Conservation (phyloP, 2,329 filamentous ascomycete genomes). For the Tothia fuscella region DNA sequence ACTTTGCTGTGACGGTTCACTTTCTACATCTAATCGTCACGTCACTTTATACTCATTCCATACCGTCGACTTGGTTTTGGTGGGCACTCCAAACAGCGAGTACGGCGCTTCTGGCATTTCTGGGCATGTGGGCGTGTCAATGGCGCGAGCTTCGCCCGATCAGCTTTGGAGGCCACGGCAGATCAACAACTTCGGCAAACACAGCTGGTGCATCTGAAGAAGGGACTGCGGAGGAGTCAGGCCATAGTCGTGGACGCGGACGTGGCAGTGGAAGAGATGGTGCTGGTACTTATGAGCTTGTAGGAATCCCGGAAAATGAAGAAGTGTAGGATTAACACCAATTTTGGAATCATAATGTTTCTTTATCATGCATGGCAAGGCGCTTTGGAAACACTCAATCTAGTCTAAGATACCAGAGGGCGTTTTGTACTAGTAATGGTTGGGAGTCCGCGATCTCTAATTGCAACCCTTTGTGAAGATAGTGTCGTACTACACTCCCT, state of each 20-base stretch:
- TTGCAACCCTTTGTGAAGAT: too few relatives aligned
- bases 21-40: slow-evolving; percentile 68
- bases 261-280: slow-evolving; percentile 31
- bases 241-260: slow-evolving; percentile 13
- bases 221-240: slow-evolving; percentile 20
- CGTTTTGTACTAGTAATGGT: too few relatives aligned
- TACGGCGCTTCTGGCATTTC: slow-evolving; percentile 49
- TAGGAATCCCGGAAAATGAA: slow-evolving; percentile 28
- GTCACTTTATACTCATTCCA: slow-evolving; percentile 60
- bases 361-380: too few relatives aligned
- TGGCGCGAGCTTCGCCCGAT: slow-evolving; percentile 85
- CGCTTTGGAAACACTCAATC: slow-evolving; percentile 18
- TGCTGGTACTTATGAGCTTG: slow-evolving; percentile 37
- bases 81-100: slow-evolving; percentile 59
- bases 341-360: too few relatives aligned
- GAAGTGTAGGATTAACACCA: slow-evolving; percentile 12
- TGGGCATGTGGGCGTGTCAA: slow-evolving; percentile 84
- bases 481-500: too few relatives aligned
- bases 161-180: slow-evolving; percentile 57
- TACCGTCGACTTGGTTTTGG: slow-evolving; percentile 77
- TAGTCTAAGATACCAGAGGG: too few relatives aligned
- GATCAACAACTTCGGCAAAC: slow-evolving; percentile 11
- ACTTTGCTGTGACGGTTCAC: slow-evolving; percentile 86
- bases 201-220: slow-evolving; percentile 14
- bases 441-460: too few relatives aligned